Conservation (phyloP, 768 basidiomycete genomes). For the Lactifluus hygrophoroides region DNA sequence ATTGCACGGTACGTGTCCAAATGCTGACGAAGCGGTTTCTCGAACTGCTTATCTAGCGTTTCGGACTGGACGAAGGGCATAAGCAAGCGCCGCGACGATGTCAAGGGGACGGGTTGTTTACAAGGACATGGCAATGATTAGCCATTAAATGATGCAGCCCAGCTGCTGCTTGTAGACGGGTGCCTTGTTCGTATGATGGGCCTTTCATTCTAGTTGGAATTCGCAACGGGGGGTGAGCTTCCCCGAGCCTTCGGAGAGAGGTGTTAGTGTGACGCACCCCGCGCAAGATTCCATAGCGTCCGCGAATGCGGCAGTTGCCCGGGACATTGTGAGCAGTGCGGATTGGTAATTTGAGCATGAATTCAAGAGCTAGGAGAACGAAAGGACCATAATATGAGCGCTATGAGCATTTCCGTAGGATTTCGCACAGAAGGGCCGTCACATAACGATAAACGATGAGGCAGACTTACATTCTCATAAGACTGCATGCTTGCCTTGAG, state of each 20-base stretch:
- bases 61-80: conserved; percentile 47
- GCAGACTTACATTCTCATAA: conserved; percentile 63
- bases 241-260: neutral
- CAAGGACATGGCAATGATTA: conserved; percentile 89
- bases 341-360: conserved; percentile 72
- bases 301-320: conserved; percentile 77
- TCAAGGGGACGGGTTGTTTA: conserved; percentile 30
- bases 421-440: neutral
- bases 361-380: conserved; percentile 50
- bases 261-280: conserved; percentile 40
- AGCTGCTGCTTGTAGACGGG: conserved; percentile 74
- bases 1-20: conserved; percentile 69
- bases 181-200: conserved; percentile 70
- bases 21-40: conserved; percentile 81
- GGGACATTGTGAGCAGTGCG: conserved; percentile 73
- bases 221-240: neutral
- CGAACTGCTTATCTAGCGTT: conserved; percentile 78
- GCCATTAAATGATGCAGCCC: conserved; percentile 88
- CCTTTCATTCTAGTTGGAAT: conserved; percentile 53
- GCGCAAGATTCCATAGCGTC: conserved; percentile 80
- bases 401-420: neutral
- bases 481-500: conserved; percentile 70
- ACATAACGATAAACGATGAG: neutral
- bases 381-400: neutral
- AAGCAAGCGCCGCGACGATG: neutral